Percentiles rank a stretch among this genome's conserved stretches.
phyloP scores from a whole-genome alignment of 208 protist species.

The Trypanosoma melophagium region DNA sequence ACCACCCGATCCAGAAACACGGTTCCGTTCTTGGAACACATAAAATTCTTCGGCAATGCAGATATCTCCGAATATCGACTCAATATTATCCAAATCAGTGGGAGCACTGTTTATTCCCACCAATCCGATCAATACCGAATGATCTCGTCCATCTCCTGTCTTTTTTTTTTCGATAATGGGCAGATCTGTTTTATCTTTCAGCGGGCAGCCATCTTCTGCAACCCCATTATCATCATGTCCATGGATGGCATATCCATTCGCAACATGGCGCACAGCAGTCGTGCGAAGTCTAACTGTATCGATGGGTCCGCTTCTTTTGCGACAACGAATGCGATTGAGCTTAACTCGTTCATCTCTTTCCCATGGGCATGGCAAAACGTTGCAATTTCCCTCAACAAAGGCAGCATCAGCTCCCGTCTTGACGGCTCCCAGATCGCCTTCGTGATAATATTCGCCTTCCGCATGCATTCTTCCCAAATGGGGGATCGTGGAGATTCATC shows the following conservation, averaged over 20 bases:
- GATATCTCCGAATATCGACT: slow-evolving; percentile 6
- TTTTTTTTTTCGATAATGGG: background rate
- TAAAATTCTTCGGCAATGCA: background rate
- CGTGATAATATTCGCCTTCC: background rate
- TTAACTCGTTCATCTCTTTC: background rate
- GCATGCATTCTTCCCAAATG: background rate
- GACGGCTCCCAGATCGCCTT: background rate
- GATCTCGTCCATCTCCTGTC: slow-evolving; percentile 1
- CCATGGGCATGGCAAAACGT: background rate
- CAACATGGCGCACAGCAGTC: background rate
- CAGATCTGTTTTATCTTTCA: slow-evolving; percentile 2
- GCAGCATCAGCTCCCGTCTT: background rate
- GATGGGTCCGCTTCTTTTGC: slow-evolving; percentile 4
- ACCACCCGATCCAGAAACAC: background rate
- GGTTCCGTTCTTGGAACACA: background rate
- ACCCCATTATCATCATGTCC: slow-evolving; percentile 5
- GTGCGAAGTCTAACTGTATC: background rate
- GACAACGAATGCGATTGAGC: background rate
- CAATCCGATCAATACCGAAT: slow-evolving; percentile 1
- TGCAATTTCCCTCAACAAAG: background rate
- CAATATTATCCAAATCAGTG: background rate
- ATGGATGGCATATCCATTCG: background rate
- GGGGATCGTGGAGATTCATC: background rate
- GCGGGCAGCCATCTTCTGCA: slow-evolving; percentile 8
- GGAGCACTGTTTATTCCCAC: background rate